Conservation (phyloP, 805 yeast species). For the Komagataella phaffii region DNA sequence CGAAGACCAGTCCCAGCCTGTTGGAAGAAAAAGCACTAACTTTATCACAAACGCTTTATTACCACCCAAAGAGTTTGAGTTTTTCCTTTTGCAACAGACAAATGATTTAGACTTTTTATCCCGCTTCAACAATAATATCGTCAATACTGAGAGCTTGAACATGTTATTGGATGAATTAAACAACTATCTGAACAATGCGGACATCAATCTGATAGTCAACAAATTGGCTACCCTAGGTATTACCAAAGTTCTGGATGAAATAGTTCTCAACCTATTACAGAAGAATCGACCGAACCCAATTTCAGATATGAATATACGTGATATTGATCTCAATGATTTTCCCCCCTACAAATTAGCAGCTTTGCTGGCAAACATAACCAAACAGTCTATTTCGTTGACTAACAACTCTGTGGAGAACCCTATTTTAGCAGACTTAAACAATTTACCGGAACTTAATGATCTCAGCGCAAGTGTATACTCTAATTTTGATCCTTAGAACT, state of each 20-base stretch:
- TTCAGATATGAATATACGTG: background rate
- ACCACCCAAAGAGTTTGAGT: slow-evolving; percentile 39
- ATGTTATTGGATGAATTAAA: slow-evolving; percentile 16
- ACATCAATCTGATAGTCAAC: slow-evolving; percentile 17
- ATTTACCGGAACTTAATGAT: slow-evolving; percentile 60
- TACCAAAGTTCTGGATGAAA: slow-evolving; percentile 32
- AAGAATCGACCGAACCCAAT: slow-evolving; percentile 5
- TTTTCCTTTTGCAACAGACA: slow-evolving; percentile 38
- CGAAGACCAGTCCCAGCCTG: slow-evolving; percentile 4
- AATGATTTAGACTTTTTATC: slow-evolving; percentile 3
- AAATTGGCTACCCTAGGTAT: slow-evolving; percentile 28
- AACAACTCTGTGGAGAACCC: slow-evolving; percentile 18
- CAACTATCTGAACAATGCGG: slow-evolving; percentile 14
- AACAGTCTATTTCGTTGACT: slow-evolving; percentile 35
- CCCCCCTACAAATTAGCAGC: slow-evolving; percentile 45
- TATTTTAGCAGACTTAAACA: slow-evolving; percentile 25
- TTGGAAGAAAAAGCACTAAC: background rate
- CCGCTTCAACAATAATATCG: slow-evolving; percentile 2
- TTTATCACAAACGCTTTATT: slow-evolving; percentile 16
- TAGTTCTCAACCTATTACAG: slow-evolving; percentile 10
- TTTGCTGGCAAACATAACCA: slow-evolving; percentile 52
- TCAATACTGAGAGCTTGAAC: slow-evolving; percentile 12
- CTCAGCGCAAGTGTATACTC: slow-evolving; percentile 86
- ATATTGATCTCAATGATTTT: background rate
- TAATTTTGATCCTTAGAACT: slow-evolving; percentile 32